These are phyloP conservation scores for Rhizopogon sp. DNA, from an alignment of 768 basidiomycete genomes.

Conservation along the genomic window DNA sequence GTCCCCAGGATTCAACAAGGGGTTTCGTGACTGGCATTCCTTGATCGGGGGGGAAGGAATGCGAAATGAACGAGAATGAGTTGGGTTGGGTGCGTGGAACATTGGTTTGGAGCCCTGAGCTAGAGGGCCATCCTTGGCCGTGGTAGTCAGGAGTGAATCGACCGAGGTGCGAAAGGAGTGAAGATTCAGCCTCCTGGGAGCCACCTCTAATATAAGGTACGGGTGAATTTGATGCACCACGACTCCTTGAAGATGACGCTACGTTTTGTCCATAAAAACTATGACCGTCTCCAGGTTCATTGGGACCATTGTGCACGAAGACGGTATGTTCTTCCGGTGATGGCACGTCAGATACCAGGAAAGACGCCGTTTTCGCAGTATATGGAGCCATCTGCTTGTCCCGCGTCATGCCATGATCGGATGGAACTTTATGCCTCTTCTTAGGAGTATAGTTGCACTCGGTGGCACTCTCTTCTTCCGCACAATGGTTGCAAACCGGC, in stretches of 20 bases:
- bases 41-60: constrained; percentile 33
- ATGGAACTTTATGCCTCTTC: constrained; percentile 53
- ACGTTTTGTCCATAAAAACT: constrained; percentile 47
- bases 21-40: constrained; percentile 35
- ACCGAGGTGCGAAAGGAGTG: constrained; percentile 10
- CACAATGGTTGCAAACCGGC: constrained; percentile 67
- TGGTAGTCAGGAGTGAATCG: constrained; percentile 18
- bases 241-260: constrained; percentile 28
- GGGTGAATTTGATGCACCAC: constrained; percentile 19
- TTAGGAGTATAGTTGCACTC: constrained; percentile 74
- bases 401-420: constrained; percentile 32
- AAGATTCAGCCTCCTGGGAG: constrained; percentile 13
- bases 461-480: constrained; percentile 39
- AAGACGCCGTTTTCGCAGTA: constrained; percentile 43
- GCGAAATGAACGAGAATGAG: constrained; percentile 41
- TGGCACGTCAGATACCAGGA: constrained; percentile 37
- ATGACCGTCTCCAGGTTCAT: constrained; percentile 28
- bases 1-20: constrained; percentile 53
- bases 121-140: constrained; percentile 13
- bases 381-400: constrained; percentile 37
- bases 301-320: constrained; percentile 10
- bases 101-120: constrained; percentile 17
- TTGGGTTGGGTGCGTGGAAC: constrained; percentile 19
- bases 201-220: constrained; percentile 9
- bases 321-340: constrained; percentile 26